Base-by-base conservation (phyloP, 106 monocot genomes). In the Vanilla planifolia region DNA sequence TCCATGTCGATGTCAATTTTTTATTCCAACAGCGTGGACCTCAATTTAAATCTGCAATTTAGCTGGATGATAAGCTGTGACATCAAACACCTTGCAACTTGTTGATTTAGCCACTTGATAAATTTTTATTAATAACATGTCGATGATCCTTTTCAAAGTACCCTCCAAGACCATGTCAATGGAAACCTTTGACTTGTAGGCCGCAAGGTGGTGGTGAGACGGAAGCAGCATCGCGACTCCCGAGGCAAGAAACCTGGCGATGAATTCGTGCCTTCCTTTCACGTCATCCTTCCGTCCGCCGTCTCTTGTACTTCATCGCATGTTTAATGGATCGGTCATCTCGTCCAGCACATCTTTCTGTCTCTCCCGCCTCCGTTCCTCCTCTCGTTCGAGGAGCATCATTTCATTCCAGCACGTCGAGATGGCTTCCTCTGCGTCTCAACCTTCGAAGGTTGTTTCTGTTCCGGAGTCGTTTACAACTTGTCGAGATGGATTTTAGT, bases 341-440 rank as follows among this genome's bases (percentile, higher is more conserved):
- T 21, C 34, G 20, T 35, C 35, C 0, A 11, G 32, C 27, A 3
- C 16, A 2, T 36, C 15, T 20, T 29, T 19, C 22, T 43, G 34
- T 21, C n/a, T n/a, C n/a, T 39, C 32, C 41, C 5, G 22, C 21
- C 55, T 27, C 27, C 44, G 17, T 59, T 19, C n/a, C 41, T 35
- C 15, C 9, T 9, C n/a, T 60, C 52, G 60, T 6, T 50, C 50
- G 11, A 55, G 34, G 17, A 0, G 24, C 29, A 27, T 44, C 68
- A 19, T 55, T 64, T 56, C 62, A 39, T 32, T 40, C 43, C 55
- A 34, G 2, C 59, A 51, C 8, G 29, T 64, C 57, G 60, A 73
- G 16, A 72, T 75, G 75, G 70, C 75, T 19, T 67, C 83, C 3
- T 62, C 81, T 27, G 41, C 73, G 8, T 27, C 73, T 27, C 48